Evolutionary conservation across 2,329 filamentous ascomycete genomes (phyloP), one percentile per base, ranked within the genome.

Genomic region (Penicillium palitans): DNA sequence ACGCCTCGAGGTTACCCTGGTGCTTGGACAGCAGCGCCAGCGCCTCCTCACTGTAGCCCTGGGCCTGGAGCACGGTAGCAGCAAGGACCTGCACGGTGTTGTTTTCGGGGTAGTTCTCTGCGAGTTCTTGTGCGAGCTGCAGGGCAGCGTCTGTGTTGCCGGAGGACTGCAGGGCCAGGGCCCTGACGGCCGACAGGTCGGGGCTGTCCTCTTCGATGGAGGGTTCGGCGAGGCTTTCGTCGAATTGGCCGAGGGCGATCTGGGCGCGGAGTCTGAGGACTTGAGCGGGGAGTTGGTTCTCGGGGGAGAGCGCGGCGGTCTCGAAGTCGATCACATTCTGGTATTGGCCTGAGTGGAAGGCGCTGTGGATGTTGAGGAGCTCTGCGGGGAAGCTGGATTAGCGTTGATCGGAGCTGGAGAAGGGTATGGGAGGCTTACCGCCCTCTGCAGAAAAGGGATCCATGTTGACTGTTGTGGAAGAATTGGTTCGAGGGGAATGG

Each of bases 291-390:
- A 92, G 82, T 47, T 83, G 82, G 79, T 97, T 97, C 69, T 89
- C 86, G 63, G 87, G 67, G 45, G 90, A 95, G 71, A 98, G 89
- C 59, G 87, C 82, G 6, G 89, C 87, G 44, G 87, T 89, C 76
- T 96, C 89, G 78, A 92, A 96, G 79, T 95, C 89, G 76, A 96
- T 77, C 63, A 96, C 93, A 72, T 88, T 83, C 72, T 90, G 84
- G 83, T 91, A 96, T 81, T 96, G 93, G 72, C 90, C 92, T 76
- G 86, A 84, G 76, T 86, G 81, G 78, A 87, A 87, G 72, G 84
- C 83, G 70, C 83, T 86, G 78, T 86, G 84, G 72, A 87, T 84
- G 79, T 86, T 87, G 71, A 87, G 81, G 69, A 88, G 84, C 76
- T 88, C 85, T 86, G 70, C 24, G 39, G 37, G 68, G 64, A 70